Evolutionary conservation across 441 rosid species (phyloP), one percentile per base, ranked within the genome.

Genomic region (Populus hybrid): DNA sequence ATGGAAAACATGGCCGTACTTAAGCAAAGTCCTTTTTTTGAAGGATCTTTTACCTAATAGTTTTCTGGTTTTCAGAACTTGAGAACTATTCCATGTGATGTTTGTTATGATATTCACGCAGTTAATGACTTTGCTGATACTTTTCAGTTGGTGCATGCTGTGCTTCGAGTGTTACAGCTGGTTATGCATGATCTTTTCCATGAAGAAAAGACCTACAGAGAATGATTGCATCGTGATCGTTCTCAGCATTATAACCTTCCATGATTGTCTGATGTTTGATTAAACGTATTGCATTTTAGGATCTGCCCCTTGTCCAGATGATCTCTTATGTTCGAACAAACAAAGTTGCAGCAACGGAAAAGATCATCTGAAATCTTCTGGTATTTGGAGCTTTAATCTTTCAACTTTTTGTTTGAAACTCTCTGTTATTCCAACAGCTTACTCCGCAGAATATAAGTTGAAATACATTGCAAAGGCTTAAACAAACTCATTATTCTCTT

Each of bases 221-320:
- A 63, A 6, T 63, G 7, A 20, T n/a, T 70, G 3, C 8, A 11
- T 28, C 59, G 10, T 45, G 74, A 14, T 71, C 24, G 23, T 59
- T 80, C 64, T 65, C 28, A n/a, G 40, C 67, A 63, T 64, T 35
- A 42, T 68, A 61, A 38, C 71, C 12, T 76, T 23, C 11, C 64
- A 11, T 72, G 31, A 67, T 61, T 40, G 42, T 16, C 31, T 21
- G 7, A 40, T 68, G 18, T 50, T 67, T 42, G 53, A 74, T 72
- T 70, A 33, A 74, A 61, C 56, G 23, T 59, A 40, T 84, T 83
- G 45, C 64, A 72, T 73, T 72, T 76, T 73, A 83, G 90, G 88
- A 73, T 67, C 91, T 5, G 83, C 80, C 63, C 82, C 88, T 76
- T 81, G 91, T 81, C 88, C 89, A 40, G 86, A 81, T 73, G 94